Base-by-base conservation (phyloP, 768 basidiomycete genomes). In the Mycena floridula region DNA sequence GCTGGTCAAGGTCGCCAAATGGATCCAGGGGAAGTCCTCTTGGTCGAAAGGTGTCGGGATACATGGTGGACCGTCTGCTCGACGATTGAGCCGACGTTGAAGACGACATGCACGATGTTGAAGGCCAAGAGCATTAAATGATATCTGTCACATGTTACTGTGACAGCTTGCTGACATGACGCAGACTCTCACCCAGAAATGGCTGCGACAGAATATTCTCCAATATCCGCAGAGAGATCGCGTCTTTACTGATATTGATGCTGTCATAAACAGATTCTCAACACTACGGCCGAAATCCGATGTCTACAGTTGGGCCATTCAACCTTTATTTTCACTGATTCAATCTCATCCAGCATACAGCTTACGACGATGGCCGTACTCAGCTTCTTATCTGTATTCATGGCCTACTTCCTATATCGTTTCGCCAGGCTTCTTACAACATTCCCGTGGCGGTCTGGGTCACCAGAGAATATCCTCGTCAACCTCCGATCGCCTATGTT, bases 401-500 rank as follows among this genome's bases (percentile, higher is more conserved):
- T 57, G 96, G 96, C 8, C 77, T 97, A 4, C 71, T 99, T 1
- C 93, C 92, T 4, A 96, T 99, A 53, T 63, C 76, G 0, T 95
- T 81, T 67, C 76, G 85, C 40, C 65, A 71, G 1, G 66, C 79
- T 1, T 72, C 84, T 2, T 99, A 99, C 72, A 91, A 99, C 62
- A 97, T 98, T 54, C 96, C 96, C 3, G 64, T 99, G 54, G 81
- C 87, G 11, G 53, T 95, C 49, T 98, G 94, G 93, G 53, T 98
- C 32, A 74, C 91, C 3, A 74, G 75, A 42, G 88, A 89, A 32
- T 97, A 92, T 57, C 95, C 95, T 3, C 71, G 74, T 35, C 69
- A 70, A 11, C 82, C 93, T 0, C 96, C 96, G 18, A 76, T 98
- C 55, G 74, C 73, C 18, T 97, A 91, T 67, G 93, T 99, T 52